These are phyloP conservation scores for Pelargonium australe DNA, from an alignment of 441 rosid species.

Conservation along the genomic window DNA sequence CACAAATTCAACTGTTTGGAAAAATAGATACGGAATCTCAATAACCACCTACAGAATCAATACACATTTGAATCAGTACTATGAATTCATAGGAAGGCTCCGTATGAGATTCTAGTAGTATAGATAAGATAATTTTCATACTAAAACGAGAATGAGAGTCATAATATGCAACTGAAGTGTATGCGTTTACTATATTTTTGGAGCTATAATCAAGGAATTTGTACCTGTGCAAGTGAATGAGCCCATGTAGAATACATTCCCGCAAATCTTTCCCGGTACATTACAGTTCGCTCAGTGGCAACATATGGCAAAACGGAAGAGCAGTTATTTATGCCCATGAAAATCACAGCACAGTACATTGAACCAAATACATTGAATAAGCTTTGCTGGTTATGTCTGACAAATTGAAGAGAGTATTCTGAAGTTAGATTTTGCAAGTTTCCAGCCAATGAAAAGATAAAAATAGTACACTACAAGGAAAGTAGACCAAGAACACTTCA, in stretches of 20 bases:
- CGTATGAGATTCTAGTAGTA: not conserved
- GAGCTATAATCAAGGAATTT: not conserved
- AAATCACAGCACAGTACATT: slow-evolving; percentile 32
- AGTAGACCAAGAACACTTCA: too few relatives aligned
- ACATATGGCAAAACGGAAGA: slow-evolving; percentile 36
- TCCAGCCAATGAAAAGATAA: too few relatives aligned
- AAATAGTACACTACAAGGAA: too few relatives aligned
- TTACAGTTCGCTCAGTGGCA: slow-evolving; percentile 38
- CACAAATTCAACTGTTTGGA: slow-evolving; percentile 35
- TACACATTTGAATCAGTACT: too few relatives aligned
- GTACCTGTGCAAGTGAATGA: slow-evolving; percentile 41
- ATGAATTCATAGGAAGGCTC: not conserved
- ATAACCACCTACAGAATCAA: slow-evolving; percentile 31
- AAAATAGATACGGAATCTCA: slow-evolving; percentile 42
- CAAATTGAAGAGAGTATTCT: not conserved
- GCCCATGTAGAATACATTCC: slow-evolving; percentile 56
- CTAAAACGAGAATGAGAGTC: too few relatives aligned
- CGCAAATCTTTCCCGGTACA: slow-evolving; percentile 56
- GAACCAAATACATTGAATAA: slow-evolving; percentile 47
- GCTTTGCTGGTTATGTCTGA: slow-evolving; percentile 45
- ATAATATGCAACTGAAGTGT: too few relatives aligned
- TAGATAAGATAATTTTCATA: too few relatives aligned
- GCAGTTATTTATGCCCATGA: slow-evolving; percentile 48
- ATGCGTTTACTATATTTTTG: not conserved
- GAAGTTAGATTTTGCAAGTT: too few relatives aligned